Percentiles rank a stretch among this genome's conserved stretches.
phyloP scores from a whole-genome alignment of 2,329 filamentous ascomycete genomes.

The Fusarium sp. region DNA sequence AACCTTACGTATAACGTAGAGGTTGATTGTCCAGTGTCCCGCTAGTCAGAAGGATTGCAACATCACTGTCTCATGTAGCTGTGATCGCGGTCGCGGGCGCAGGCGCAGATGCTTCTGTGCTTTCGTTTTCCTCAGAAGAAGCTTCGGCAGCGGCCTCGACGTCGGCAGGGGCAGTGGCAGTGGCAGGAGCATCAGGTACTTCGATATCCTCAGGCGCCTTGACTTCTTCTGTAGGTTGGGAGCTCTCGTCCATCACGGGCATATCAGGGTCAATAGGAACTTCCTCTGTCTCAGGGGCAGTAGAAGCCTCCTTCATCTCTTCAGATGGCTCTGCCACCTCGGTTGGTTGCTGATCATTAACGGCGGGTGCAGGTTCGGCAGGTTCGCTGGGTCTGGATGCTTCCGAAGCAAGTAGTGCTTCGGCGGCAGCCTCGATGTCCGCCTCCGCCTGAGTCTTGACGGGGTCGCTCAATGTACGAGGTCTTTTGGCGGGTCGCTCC shows the following conservation, averaged over 20 bases:
- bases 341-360: constrained; percentile 6
- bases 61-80: constrained; percentile 32
- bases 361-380: constrained; percentile 7
- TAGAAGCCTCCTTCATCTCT: constrained; percentile 8
- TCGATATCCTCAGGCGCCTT: constrained; percentile 29
- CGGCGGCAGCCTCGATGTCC: constrained; percentile 37
- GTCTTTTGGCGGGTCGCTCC: constrained; percentile 50
- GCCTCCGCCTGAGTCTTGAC: constrained; percentile 34
- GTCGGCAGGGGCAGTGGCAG: background rate
- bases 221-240: constrained; percentile 22
- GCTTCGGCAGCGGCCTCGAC: constrained; percentile 12
- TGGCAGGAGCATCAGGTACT: constrained; percentile 21
- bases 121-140: constrained; percentile 20
- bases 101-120: constrained; percentile 20
- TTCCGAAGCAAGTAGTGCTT: constrained; percentile 36
- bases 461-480: constrained; percentile 41
- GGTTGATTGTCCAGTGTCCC: background rate
- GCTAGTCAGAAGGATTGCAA: constrained; percentile 8
- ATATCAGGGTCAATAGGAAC: constrained; percentile 31
- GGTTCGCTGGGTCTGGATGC: constrained; percentile 11
- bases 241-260: constrained; percentile 17
- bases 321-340: constrained; percentile 9
- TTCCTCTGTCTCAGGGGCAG: constrained; percentile 4
- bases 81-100: constrained; percentile 25
- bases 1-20: background rate